Evolutionary conservation across 371 early-diverging fungal species (phyloP).

Genomic region (Mortierella sp.): DNA sequence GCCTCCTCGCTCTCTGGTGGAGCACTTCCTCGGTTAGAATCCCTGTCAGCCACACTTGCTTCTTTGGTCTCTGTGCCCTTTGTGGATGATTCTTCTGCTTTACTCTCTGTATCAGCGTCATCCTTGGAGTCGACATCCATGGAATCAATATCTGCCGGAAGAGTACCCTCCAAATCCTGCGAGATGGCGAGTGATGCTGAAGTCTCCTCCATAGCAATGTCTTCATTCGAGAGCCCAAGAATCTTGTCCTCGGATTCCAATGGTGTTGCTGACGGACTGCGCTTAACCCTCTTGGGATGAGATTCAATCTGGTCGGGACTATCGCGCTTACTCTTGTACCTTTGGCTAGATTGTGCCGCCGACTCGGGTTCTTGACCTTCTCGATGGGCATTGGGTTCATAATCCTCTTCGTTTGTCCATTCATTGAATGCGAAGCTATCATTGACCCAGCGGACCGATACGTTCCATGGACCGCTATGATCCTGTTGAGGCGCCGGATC

Average conservation of each 20-base stretch:
- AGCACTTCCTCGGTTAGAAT: slow-evolving; percentile 47
- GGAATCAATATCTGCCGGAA: slow-evolving; percentile 23
- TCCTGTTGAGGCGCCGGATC: slow-evolving; percentile 79
- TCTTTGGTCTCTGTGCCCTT: slow-evolving; percentile 53
- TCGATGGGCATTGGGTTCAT: slow-evolving; percentile 64
- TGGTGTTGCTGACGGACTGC: slow-evolving; percentile 49
- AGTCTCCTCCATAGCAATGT: slow-evolving; percentile 41
- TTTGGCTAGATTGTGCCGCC: slow-evolving; percentile 39
- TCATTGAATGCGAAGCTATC: slow-evolving; percentile 82
- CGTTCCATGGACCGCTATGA: slow-evolving; percentile 77
- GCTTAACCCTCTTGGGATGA: slow-evolving; percentile 40
- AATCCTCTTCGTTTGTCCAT: slow-evolving; percentile 84
- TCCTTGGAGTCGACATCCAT: slow-evolving; percentile 47
- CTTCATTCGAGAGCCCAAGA: slow-evolving; percentile 49
- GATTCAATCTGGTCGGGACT: slow-evolving; percentile 38
- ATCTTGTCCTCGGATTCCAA: slow-evolving; percentile 36
- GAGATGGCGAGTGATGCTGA: slow-evolving; percentile 1
- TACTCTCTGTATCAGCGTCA: slow-evolving; percentile 9
- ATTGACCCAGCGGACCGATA: slow-evolving; percentile 77
- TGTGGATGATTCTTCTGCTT: slow-evolving; percentile 10
- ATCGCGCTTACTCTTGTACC: slow-evolving; percentile 43
- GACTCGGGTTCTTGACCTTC: slow-evolving; percentile 40
- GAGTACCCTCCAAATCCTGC: slow-evolving; percentile 20
- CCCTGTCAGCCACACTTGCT: slow-evolving; percentile 49
- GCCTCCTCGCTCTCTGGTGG: slow-evolving; percentile 42